Base-by-base conservation (phyloP, 139 green algal genomes). In the Chloropicon primus region DNA sequence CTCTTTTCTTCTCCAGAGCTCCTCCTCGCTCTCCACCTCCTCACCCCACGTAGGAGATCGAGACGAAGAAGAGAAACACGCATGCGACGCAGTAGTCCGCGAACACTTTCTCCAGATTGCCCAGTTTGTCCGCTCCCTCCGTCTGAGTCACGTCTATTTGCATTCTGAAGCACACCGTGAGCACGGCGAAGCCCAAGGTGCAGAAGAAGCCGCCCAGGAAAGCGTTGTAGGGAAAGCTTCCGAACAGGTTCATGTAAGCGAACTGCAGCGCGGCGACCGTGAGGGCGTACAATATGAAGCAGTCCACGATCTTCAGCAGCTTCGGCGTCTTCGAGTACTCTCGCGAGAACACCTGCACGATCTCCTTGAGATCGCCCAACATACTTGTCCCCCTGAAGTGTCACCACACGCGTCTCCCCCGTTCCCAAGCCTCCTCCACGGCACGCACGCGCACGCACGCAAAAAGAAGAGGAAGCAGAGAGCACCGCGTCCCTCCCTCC, bases 201-300 rank as follows among this genome's bases (percentile, higher is more conserved):
- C 82, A 91, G 1, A 94, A 80, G 28, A 94, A 83, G n/a, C 89
- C 88, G 0, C 89, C 84, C 24, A 96, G 78, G 82, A 95, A 95
- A 25, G 89, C 85, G 81, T 96, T 96, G 87, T 95, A 96, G 1
- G 91, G 91, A 75, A 96, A 96, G 5, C 84, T 88, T n/a, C 90
- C 90, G 2, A 92, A 89, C 22, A 91, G 72, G 25, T 90, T 27
- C 84, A 92, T 85, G 71, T 96, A 95, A 0, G 81, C 54, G 76
- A 93, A 90, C 89, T 96, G 88, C 76, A 53, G 73, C 28, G 72
- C 79, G 73, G 80, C 86, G 28, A 86, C 88, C 2, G 80, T 74
- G 1, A 89, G 22, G 0, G 86, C 84, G 72, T 90, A 92, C 2
- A 90, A 22, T 2, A 89, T 72, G 79, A 92, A 93, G 1, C 75